Evolutionary conservation across 169 alveolate genomes (phyloP), one percentile per base, ranked within the genome.

Genomic region (Cryptosporidium tyzzeri): DNA sequence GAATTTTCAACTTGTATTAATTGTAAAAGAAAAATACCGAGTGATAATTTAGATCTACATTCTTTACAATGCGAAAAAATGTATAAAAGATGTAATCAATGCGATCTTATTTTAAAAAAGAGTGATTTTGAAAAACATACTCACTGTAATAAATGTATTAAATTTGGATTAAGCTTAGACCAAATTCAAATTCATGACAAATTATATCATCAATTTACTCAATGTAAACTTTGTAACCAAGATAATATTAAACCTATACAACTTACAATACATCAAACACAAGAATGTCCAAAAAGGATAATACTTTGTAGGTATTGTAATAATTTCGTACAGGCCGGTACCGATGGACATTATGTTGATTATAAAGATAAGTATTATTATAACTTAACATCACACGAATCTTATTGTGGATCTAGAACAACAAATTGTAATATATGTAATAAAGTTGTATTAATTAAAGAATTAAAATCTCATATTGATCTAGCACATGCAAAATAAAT

Each of bases 341-440:
- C 59, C 16, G 91, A 85, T 31, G 84, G 85, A 12, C 69, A 65
- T 44, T 29, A 31, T 37, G 84, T 45, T n/a, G 92, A 91, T 23
- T 61, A 31, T 39, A 62, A 53, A 55, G 93, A 91, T 87, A 23
- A 39, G 18, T 65, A 85, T 35, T 69, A 80, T 31, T 80, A 71
- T 35, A 91, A 91, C 44, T 69, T 85, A 58, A 69, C 93, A 26
- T 50, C 93, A 14, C 93, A 91, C 14, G 93, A 91, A 45, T 73
- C 92, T 44, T 91, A 91, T 70, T 91, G 93, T 61, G 93, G 93
- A 29, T 84, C 93, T 29, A 68, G 93, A 45, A 91, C 93, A 16
- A 84, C 80, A 12, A 70, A 85, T 16, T 91, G 93, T 86, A 6
- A 23, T 58, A 7, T 62, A 35, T 91, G 93, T 29, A 65, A 84